Conservation (phyloP, 164 flowering plant genomes). For the Vitis riparia region DNA sequence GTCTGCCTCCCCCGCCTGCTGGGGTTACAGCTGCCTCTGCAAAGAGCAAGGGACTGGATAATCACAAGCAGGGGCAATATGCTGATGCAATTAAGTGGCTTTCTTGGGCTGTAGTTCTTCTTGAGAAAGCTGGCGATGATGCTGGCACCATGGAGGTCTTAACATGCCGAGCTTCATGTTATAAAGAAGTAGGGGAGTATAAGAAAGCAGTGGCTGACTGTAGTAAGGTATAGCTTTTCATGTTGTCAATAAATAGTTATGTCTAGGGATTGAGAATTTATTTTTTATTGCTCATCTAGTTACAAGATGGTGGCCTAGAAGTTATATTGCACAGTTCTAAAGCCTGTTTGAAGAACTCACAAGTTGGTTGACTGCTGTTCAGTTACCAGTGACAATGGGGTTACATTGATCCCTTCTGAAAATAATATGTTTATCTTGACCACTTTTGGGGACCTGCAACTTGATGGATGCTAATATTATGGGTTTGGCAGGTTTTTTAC, state of each 20-base stretch:
- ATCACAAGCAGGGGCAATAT: conserved; percentile 87
- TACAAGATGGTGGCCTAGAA: not conserved
- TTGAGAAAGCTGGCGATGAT: conserved; percentile 71
- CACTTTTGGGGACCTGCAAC: too few relatives aligned
- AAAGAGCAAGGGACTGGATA: conserved; percentile 86
- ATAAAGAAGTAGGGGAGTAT: conserved; percentile 98
- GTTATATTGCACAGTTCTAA: not conserved
- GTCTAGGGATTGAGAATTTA: not conserved
- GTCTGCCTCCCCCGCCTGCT: conserved; percentile 92
- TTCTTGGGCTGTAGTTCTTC: conserved; percentile 84
- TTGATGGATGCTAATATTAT: too few relatives aligned
- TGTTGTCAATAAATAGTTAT: not conserved
- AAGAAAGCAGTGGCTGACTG: conserved; percentile 98
- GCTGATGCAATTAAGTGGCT: conserved; percentile 99
- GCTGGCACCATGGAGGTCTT: conserved; percentile 58
- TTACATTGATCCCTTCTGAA: not conserved
- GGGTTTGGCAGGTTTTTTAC: not conserved
- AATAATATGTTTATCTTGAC: too few relatives aligned
- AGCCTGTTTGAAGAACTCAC: not conserved
- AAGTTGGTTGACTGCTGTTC: too few relatives aligned
- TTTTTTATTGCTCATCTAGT: not conserved
- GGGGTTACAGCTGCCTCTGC: conserved; percentile 74
- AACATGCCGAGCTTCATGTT: conserved; percentile 85
- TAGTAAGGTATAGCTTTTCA: conserved; percentile 59
- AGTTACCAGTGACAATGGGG: too few relatives aligned